Percentiles rank a stretch among this genome's conserved stretches.
These are phyloP conservation scores for Fusarium sp. DNA, from an alignment of 2,329 filamentous ascomycete genomes.

Conservation along the genomic window DNA sequence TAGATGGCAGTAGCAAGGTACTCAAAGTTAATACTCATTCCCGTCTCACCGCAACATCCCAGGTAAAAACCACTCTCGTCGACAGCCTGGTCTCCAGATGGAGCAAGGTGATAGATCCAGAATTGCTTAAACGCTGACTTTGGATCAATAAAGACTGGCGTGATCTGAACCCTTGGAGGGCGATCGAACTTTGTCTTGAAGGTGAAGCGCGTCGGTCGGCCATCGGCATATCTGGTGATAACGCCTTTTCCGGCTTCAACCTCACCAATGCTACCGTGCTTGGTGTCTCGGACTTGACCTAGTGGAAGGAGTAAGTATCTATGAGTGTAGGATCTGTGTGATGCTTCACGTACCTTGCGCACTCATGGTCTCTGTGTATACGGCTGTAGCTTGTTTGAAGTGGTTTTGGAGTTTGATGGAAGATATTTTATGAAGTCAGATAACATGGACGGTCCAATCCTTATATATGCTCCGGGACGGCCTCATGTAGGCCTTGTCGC, in stretches of 20 bases:
- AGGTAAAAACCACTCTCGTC: neutral
- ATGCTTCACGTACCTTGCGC: rapidly evolving
- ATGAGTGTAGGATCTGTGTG: rapidly evolving
- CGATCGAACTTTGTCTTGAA: slow-evolving; percentile 1
- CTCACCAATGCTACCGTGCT: neutral
- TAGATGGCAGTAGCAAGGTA: neutral
- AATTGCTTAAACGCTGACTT: neutral
- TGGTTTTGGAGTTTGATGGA: neutral
- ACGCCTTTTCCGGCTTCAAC: neutral
- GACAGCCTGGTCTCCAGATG: neutral
- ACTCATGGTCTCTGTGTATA: neutral
- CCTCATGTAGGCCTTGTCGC: rapidly evolving
- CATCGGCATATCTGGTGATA: neutral
- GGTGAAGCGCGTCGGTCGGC: neutral
- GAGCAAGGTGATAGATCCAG: neutral
- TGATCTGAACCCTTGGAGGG: neutral
- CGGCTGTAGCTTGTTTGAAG: rapidly evolving
- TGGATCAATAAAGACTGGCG: neutral
- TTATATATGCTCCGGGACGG: rapidly evolving
- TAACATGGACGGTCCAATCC: rapidly evolving
- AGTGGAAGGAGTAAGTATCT: rapidly evolving
- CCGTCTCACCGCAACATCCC: neutral
- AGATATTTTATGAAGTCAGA: rapidly evolving
- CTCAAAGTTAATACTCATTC: neutral
- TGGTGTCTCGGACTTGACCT: neutral